A percentile compares a stretch with the other conserved stretches of the same genome.
Conservation (phyloP, 768 basidiomycete genomes). For the Tricholoma matsutake region DNA sequence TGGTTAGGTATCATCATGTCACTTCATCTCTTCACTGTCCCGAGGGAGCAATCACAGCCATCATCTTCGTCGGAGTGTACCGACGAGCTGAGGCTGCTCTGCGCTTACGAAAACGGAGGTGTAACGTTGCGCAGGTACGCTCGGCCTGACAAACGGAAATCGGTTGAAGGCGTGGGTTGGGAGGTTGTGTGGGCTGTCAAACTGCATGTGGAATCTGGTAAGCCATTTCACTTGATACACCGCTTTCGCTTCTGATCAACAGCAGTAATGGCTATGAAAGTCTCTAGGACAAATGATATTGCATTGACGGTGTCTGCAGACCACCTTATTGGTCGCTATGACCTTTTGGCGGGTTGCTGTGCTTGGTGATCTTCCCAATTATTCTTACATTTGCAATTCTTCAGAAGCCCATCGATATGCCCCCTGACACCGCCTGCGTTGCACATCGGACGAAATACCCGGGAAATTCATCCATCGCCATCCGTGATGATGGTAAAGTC, state of each 20-base stretch:
- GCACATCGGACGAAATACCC: slow-evolving; percentile 65
- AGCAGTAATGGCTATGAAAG: slow-evolving; percentile 83
- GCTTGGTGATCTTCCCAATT: background rate
- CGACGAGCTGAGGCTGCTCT: slow-evolving; percentile 56
- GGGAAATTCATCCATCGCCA: slow-evolving; percentile 75
- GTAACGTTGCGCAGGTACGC: slow-evolving; percentile 65
- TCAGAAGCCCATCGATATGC: background rate
- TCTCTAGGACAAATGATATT: slow-evolving; percentile 53
- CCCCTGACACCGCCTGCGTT: slow-evolving; percentile 5
- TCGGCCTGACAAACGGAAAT: slow-evolving; percentile 37
- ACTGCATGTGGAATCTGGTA: slow-evolving; percentile 72
- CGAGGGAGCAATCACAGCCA: slow-evolving; percentile 12
- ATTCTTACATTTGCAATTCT: background rate
- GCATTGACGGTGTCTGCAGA: slow-evolving; percentile 87
- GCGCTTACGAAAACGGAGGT: slow-evolving; percentile 86
- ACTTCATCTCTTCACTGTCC: slow-evolving; percentile 56
- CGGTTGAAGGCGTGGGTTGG: slow-evolving; percentile 76
- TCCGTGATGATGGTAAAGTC: slow-evolving; percentile 72
- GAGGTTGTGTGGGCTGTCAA: slow-evolving; percentile 63
- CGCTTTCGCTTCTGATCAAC: background rate
- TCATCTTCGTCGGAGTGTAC: slow-evolving; percentile 29
- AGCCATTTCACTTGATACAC: slow-evolving; percentile 16
- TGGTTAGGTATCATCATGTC: slow-evolving; percentile 85
- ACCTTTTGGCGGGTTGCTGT: slow-evolving; percentile 43
- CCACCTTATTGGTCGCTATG: slow-evolving; percentile 67